phyloP scores from a whole-genome alignment of 352 stramenopile genomes.

The Globisporangium lucens region DNA sequence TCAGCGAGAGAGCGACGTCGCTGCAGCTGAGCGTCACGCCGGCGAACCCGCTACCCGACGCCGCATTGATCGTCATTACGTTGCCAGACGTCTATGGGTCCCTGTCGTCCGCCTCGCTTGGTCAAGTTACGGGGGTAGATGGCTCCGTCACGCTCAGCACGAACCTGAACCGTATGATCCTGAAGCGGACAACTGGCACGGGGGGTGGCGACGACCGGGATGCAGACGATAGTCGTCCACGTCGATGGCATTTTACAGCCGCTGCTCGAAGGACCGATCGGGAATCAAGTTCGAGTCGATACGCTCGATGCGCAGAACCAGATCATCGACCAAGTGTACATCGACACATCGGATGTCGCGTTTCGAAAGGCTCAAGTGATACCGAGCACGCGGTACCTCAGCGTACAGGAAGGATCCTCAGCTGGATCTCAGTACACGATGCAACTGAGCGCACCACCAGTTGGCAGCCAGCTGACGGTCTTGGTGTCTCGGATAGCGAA shows the following conservation, averaged over 20 bases:
- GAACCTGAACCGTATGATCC: constrained; percentile 21
- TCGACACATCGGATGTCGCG: constrained; percentile 31
- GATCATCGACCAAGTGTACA: constrained; percentile 53
- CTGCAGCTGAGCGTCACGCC: constrained; percentile 31
- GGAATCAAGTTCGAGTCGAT: constrained; percentile 39
- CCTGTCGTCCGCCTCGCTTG: constrained; percentile 20
- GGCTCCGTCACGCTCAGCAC: constrained; percentile 22
- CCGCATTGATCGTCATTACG: constrained; percentile 40
- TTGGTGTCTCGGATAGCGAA: not conserved
- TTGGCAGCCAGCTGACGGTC: constrained; percentile 8
- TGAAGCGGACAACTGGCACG: constrained; percentile 22
- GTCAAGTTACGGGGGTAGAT: constrained; percentile 25
- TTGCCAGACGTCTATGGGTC: constrained; percentile 50
- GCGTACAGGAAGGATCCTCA: constrained; percentile 27
- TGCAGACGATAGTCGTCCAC: constrained; percentile 28
- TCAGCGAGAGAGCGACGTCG: constrained; percentile 40
- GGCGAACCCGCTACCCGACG: constrained; percentile 29
- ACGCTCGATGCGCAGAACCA: constrained; percentile 34
- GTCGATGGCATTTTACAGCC: constrained; percentile 41
- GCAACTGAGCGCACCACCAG: constrained; percentile 39
- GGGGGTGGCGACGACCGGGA: constrained; percentile 22
- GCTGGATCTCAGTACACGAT: constrained; percentile 33
- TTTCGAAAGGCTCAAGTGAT: constrained; percentile 40
- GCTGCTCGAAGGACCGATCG: constrained; percentile 52
- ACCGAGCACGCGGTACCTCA: constrained; percentile 26